These are phyloP conservation scores for Mercurialis annua DNA, from an alignment of 345 rosid genomes.

Conservation along the genomic window DNA sequence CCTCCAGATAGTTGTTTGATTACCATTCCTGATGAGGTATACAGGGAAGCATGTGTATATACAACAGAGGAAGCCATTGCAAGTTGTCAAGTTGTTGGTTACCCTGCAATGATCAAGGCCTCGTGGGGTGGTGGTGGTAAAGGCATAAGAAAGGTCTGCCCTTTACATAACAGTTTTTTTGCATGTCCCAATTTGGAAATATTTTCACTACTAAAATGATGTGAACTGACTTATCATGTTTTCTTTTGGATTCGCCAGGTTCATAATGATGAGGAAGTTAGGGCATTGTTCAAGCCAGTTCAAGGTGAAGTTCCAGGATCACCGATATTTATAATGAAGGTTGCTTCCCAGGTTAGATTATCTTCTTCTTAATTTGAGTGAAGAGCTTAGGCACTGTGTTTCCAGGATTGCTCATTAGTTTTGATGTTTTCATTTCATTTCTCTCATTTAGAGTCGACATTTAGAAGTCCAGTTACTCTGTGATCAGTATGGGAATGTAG, in stretches of 20 bases:
- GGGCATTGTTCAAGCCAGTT: constrained; percentile 98
- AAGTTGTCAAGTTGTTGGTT: constrained; percentile 96
- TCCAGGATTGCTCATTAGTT: constrained; percentile 13
- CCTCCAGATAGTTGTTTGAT: constrained; percentile 69
- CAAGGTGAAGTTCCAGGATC: constrained; percentile 99
- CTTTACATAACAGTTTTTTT: constrained; percentile 12
- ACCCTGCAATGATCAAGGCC: constrained; percentile 99
- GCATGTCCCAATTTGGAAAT: constrained; percentile 2
- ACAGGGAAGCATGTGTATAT: constrained; percentile 90
- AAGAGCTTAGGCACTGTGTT: constrained; percentile 6
- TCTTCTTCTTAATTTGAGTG: constrained; percentile 21
- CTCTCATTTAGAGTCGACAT: constrained; percentile 80
- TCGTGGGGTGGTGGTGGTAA: constrained; percentile 99
- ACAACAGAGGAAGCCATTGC: constrained; percentile 98
- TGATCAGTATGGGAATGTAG: constrained; percentile 91
- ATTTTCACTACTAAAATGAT: constrained; percentile 1
- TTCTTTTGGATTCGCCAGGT: constrained; percentile 45
- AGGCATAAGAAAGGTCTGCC: constrained; percentile 95
- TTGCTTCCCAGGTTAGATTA: constrained; percentile 91
- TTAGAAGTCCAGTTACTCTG: constrained; percentile 98
- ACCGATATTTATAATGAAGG: constrained; percentile 98
- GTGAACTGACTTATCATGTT: background rate
- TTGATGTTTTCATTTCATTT: constrained; percentile 22
- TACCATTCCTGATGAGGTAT: constrained; percentile 80
- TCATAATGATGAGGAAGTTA: constrained; percentile 94